Base-by-base conservation (phyloP, 2,329 filamentous ascomycete species). In the Chalara sp. region DNA sequence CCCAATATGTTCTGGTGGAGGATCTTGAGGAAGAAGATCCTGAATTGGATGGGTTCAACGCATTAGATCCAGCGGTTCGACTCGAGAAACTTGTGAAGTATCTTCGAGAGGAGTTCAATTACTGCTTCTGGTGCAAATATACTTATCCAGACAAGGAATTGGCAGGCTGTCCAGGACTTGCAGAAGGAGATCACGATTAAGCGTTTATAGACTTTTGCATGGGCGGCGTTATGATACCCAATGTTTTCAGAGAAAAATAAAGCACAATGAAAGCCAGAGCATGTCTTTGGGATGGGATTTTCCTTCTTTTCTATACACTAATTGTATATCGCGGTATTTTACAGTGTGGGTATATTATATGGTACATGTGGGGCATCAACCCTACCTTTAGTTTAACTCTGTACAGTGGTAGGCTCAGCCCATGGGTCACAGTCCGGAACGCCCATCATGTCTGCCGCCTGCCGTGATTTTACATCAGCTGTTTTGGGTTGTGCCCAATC, bases 61-160 rank as follows among this genome's bases (percentile, higher is more conserved):
- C 77, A 1, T 71, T 92, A 43, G 78, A 83, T 28, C 73, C 81
- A 1, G 71, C 72, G 1, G 86, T 95, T 60, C 80, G 81, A 57
- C 69, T 97, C 55, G 70, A 73, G 6, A 80, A 74, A 58, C 67
- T 95, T 11, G 76, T 96, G 7, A 66, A 71, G 13, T 83, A 87
- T 67, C 67, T 99, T 49, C 79, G 93, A 37, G 73, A 81, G 46
- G 78, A 79, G 63, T 81, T 89, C 63, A 70, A 76, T 43, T 99
- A 99, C 66, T 99, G 93, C 71, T 96, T 96, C 66, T 99, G 91
- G 87, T 99, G 93, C 70, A 97, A 96, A 67, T 86, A 79, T 68
- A 74, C 74, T 48, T 99, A 96, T 66, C 79, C 83, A 0, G 83
- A 89, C 62, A 72, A 72, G 35, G 69, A 72, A 35, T 84, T 96